A percentile compares a stretch with the other conserved stretches of the same genome.
Evolutionary conservation across 164 flowering plant species (phyloP).

Genomic region (Taxillus chinensis): DNA sequence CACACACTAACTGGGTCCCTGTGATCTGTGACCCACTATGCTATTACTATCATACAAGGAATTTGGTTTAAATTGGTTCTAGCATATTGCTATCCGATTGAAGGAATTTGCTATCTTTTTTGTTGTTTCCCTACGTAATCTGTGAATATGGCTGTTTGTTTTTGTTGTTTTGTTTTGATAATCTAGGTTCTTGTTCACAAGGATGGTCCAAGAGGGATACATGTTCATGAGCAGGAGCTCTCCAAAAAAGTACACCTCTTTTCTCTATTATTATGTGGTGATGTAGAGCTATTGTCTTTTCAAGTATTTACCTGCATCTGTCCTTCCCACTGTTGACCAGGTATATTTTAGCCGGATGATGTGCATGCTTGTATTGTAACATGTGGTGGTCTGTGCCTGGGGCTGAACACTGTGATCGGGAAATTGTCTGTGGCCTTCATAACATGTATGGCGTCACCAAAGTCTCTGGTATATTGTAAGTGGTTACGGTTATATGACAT

Average conservation of each 20-base stretch:
- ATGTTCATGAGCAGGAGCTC: constrained; percentile 57
- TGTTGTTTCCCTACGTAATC: not conserved
- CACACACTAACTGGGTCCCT: no score
- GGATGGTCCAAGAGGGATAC: constrained; percentile 42
- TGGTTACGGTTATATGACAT: not conserved
- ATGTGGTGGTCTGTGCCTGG: constrained; percentile 67
- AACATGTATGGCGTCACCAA: constrained; percentile 49
- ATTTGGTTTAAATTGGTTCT: no score
- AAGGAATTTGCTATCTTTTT: not conserved
- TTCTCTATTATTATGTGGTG: not conserved
- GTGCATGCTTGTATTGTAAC: constrained; percentile 62
- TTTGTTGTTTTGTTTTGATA: not conserved
- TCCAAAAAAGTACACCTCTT: constrained; percentile 31
- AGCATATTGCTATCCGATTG: not conserved
- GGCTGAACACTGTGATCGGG: constrained; percentile 61
- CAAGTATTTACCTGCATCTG: not conserved
- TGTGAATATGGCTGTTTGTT: not conserved
- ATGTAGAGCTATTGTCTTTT: not conserved
- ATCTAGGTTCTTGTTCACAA: constrained; percentile 41
- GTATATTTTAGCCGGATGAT: constrained; percentile 54
- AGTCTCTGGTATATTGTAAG: constrained; percentile 50
- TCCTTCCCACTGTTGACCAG: constrained; percentile 10
- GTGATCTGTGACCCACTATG: no score
- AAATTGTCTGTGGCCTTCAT: constrained; percentile 52
- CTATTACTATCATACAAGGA: no score